A percentile compares a stretch with the other conserved stretches of the same genome.
Evolutionary conservation across 2,329 filamentous ascomycete species (phyloP).

Genomic region (Stagonosporopsis rhizophila): DNA sequence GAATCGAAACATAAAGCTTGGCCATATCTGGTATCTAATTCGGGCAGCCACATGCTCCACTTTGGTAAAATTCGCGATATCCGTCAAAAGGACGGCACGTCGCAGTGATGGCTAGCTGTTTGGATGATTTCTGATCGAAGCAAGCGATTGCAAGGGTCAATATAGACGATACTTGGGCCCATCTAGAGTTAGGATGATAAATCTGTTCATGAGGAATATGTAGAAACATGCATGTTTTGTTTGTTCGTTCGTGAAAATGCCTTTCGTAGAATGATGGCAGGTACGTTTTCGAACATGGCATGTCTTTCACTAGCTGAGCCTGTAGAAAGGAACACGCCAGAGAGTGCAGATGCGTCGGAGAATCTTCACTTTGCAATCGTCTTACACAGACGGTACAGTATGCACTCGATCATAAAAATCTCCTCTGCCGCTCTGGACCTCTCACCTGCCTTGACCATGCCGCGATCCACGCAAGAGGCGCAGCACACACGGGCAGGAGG

Average conservation of each 20-base stretch:
- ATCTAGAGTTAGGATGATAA: not conserved
- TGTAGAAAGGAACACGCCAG: too few relatives aligned
- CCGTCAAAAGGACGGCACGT: not conserved
- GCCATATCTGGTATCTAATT: not conserved
- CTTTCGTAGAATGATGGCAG: not conserved
- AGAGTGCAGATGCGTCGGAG: too few relatives aligned
- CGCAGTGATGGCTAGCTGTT: not conserved
- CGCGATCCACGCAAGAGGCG: constrained; percentile 3
- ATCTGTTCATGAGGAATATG: not conserved
- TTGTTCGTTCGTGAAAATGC: not conserved
- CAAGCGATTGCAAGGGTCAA: not conserved
- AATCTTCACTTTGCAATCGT: not conserved
- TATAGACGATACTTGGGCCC: not conserved
- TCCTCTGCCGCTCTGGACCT: not conserved
- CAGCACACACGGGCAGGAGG: not conserved
- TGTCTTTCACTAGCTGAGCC: too few relatives aligned
- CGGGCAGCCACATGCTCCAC: not conserved
- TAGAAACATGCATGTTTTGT: not conserved
- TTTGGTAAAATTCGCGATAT: not conserved
- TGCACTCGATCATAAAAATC: not conserved
- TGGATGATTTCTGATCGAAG: not conserved
- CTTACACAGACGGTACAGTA: not conserved
- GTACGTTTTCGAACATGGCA: not conserved
- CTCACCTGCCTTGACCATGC: not conserved
- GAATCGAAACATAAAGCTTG: constrained; percentile 6